These are phyloP conservation scores for Panus rudis DNA, from an alignment of 768 basidiomycete species.

Conservation along the genomic window DNA sequence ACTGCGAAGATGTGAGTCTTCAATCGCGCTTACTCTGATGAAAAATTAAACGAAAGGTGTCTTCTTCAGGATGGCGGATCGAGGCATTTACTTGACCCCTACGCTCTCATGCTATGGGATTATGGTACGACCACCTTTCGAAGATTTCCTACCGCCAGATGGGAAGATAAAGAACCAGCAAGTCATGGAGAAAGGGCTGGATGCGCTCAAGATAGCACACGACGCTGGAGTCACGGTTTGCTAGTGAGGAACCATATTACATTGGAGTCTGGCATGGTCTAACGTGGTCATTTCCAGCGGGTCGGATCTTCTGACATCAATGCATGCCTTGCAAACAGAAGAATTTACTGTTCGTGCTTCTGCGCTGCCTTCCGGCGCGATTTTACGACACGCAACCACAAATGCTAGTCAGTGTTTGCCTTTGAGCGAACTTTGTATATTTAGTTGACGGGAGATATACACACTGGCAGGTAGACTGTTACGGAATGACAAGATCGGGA, in stretches of 20 bases:
- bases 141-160: conserved; percentile 31
- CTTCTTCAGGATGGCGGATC: conserved; percentile 30
- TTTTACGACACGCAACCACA: conserved; percentile 35
- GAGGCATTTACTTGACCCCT: conserved; percentile 36
- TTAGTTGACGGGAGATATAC: too few relatives aligned
- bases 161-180: conserved; percentile 33
- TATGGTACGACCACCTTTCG: conserved; percentile 36
- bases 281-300: conserved; percentile 7
- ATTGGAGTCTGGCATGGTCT: neutral
- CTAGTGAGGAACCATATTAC: conserved; percentile 23
- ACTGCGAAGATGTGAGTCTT: conserved; percentile 29
- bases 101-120: conserved; percentile 37
- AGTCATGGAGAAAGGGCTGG: conserved; percentile 34
- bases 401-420: conserved; percentile 25
- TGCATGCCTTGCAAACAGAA: conserved; percentile 60
- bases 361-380: conserved; percentile 25
- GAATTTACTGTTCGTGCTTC: conserved; percentile 32
- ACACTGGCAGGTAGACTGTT: conserved; percentile 29
- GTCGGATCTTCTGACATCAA: conserved; percentile 42
- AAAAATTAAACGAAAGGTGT: neutral
- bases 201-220: conserved; percentile 34
- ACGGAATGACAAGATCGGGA: conserved; percentile 28
- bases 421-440: neutral
- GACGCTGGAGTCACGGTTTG: conserved; percentile 34
- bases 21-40: neutral